A percentile compares a stretch with the other conserved stretches of the same genome.
Evolutionary conservation across 495 filamentous ascomycete species (phyloP).

Genomic region (Recurvomyces mirabilis): DNA sequence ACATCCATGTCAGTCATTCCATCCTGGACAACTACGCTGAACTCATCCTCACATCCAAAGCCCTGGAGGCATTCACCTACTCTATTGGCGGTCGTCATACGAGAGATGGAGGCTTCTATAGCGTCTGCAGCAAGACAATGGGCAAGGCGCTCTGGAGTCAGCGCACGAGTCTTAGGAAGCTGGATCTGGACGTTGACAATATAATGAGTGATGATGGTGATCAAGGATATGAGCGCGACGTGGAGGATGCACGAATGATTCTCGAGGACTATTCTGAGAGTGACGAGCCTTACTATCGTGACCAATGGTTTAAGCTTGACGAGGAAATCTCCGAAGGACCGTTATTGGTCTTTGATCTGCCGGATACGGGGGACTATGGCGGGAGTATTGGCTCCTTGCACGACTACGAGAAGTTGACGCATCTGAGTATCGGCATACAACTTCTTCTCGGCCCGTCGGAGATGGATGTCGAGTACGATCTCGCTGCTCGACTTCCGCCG

Average conservation of each 20-base stretch:
- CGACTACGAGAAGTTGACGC: neutral
- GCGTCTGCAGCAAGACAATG: neutral
- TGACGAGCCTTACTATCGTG: neutral
- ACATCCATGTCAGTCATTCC: neutral
- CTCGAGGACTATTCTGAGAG: neutral
- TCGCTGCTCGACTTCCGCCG: neutral
- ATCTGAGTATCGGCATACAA: neutral
- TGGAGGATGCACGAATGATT: neutral
- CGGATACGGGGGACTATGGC: neutral
- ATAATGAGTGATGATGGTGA: neutral
- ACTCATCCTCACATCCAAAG: neutral
- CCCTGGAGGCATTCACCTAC: neutral
- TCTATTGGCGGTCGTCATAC: neutral
- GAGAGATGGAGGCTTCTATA: neutral
- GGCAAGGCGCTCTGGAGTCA: neutral
- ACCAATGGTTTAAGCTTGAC: neutral
- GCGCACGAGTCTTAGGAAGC: neutral
- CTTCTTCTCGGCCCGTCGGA: neutral
- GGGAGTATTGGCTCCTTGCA: neutral
- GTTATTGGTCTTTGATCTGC: neutral
- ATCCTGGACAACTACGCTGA: neutral
- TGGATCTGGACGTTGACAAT: neutral
- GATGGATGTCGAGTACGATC: neutral
- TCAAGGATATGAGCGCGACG: no score
- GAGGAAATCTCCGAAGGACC: neutral